Evolutionary conservation across 768 basidiomycete genomes (phyloP), one percentile per base, ranked within the genome.

Genomic region (Cystofilobasidium macerans): DNA sequence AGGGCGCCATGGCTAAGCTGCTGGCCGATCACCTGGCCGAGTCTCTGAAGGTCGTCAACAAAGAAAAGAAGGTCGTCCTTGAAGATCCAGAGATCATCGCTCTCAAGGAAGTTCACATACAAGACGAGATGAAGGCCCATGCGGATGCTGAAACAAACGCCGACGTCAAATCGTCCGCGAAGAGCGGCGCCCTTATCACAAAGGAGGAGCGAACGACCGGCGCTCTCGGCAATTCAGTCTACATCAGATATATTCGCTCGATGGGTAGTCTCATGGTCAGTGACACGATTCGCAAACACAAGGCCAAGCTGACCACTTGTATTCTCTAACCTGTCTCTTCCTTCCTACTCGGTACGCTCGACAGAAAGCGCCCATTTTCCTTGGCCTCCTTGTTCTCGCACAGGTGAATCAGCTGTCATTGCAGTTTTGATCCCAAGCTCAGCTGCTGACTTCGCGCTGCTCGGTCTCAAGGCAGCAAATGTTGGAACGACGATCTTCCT

Each of bases 1-100:
- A 83, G 3, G 84, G 84, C 1, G 82, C 83, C 38, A 94, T 94
- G 72, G 77, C 87, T 24, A 81, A 80, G 64, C 86, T 94, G 69
- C 79, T 91, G 57, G 77, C 75, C 11, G 87, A 91, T 70, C 91
- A 91, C 70, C 88, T 88, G 6, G 59, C 61, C 14, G 79, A 81
- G n/a, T 81, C 82, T 56, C 85, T n/a, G n/a, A n/a, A n/a, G n/a
- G n/a, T n/a, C n/a, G n/a, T n/a, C n/a, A n/a, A n/a, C n/a, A n/a
- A 86, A 62, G 80, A 83, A 36, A 74, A 79, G 62, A 57, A 70
- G 26, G 80, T 80, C n/a, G 16, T 33, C 22, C 35, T n/a, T 20
- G 79, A 81, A 57, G 80, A 79, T 9, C 75, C 72, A 51, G 70
- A 75, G 57, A 75, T 73, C 38, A 71, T 75, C 48, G 72, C 75